Conservation (phyloP, 805 yeast genomes). For the Pichia nakasei region DNA sequence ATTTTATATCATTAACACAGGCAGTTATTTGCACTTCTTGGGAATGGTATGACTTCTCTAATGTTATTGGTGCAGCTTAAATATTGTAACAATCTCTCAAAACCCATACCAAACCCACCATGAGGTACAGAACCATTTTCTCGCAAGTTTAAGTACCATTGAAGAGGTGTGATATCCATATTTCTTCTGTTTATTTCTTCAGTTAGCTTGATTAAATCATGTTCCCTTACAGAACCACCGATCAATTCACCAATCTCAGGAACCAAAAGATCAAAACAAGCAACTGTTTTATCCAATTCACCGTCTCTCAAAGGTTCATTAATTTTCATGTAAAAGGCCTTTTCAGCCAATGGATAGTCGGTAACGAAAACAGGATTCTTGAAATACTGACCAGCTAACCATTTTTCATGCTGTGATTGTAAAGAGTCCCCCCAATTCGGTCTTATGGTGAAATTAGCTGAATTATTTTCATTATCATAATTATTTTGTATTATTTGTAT, state of each 20-base stretch:
- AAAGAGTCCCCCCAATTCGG: conserved; percentile 68
- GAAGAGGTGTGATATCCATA: conserved; percentile 52
- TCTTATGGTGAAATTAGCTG: conserved; percentile 28
- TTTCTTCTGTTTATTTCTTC: conserved; percentile 41
- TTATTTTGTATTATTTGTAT: conserved; percentile 39
- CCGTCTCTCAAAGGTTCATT: conserved; percentile 27
- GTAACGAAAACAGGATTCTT: conserved; percentile 79
- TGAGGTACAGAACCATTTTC: conserved; percentile 80
- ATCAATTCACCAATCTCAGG: conserved; percentile 91
- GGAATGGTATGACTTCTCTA: conserved; percentile 81
- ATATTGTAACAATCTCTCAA: conserved; percentile 75
- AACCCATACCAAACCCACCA: conserved; percentile 96
- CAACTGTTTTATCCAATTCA: conserved; percentile 50
- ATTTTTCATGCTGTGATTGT: conserved; percentile 84
- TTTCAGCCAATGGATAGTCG: conserved; percentile 68
- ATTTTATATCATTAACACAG: conserved; percentile 27
- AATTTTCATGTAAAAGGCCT: conserved; percentile 87
- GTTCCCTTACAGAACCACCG: conserved; percentile 93
- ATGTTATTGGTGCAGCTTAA: conserved; percentile 69
- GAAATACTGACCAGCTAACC: conserved; percentile 66
- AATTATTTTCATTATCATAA: conserved; percentile 21
- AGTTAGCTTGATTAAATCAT: conserved; percentile 39
- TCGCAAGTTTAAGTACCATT: conserved; percentile 77
- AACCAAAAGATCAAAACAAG: conserved; percentile 79
- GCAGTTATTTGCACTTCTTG: conserved; percentile 56